These are phyloP conservation scores for Parachaetomium inaequale DNA, from an alignment of 495 filamentous ascomycete genomes.

Conservation along the genomic window DNA sequence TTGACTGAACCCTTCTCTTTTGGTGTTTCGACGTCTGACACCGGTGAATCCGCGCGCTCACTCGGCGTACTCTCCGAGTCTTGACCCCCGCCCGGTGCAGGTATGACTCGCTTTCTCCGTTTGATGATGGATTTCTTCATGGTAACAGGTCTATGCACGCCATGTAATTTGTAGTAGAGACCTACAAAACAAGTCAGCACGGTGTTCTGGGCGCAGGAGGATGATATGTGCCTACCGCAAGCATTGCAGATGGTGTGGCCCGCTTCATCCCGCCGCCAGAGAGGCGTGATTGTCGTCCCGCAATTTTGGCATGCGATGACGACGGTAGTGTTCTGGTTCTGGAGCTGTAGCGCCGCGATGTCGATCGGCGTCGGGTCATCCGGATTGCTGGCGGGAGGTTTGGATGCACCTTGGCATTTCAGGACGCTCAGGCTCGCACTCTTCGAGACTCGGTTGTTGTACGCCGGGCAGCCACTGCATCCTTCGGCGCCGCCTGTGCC, in stretches of 20 bases:
- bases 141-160: constrained; percentile 81
- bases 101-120: constrained; percentile 90
- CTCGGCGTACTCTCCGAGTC: constrained; percentile 42
- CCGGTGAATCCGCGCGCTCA: constrained; percentile 44
- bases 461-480: constrained; percentile 93
- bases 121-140: constrained; percentile 99
- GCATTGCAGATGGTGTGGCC: constrained; percentile 99
- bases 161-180: constrained; percentile 96
- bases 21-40: constrained; percentile 36
- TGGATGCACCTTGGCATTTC: constrained; percentile 40
- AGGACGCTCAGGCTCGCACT: constrained; percentile 64
- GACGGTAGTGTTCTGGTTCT: constrained; percentile 60
- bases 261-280: constrained; percentile 92
- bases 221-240: constrained; percentile 65
- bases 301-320: constrained; percentile 96
- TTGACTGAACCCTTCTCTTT: constrained; percentile 49
- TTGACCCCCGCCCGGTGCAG: constrained; percentile 52
- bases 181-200: constrained; percentile 49
- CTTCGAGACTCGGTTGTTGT: constrained; percentile 93
- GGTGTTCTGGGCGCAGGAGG: neutral
- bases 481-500: constrained; percentile 95
- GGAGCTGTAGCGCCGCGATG: constrained; percentile 44
- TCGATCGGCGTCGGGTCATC: constrained; percentile 45
- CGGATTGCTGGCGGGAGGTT: constrained; percentile 26
- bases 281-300: constrained; percentile 90